Percentiles rank a stretch among this genome's conserved stretches.
Conservation (phyloP, 1,139 yeast species). For the Eremothecium sinecaudum region DNA sequence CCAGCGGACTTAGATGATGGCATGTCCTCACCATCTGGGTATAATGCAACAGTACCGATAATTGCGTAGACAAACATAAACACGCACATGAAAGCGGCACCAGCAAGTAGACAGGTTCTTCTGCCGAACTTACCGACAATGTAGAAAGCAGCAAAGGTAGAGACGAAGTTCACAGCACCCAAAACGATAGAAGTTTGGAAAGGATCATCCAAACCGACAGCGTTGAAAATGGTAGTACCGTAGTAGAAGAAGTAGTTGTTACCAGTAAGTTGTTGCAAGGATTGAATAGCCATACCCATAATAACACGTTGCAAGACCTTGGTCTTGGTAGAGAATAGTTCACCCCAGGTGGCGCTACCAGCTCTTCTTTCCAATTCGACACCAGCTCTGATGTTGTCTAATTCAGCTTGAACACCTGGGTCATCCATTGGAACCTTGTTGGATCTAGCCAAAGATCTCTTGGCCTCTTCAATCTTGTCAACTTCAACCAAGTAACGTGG, state of each 20-base stretch:
- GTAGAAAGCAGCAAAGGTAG: slow-evolving; percentile 55
- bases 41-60: slow-evolving; percentile 51
- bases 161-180: slow-evolving; percentile 62
- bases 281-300: slow-evolving; percentile 55
- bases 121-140: slow-evolving; percentile 58
- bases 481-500: slow-evolving; percentile 59
- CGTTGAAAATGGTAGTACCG: slow-evolving; percentile 59
- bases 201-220: slow-evolving; percentile 59
- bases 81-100: slow-evolving; percentile 49
- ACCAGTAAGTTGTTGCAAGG: slow-evolving; percentile 68
- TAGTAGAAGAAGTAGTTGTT: slow-evolving; percentile 67
- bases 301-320: slow-evolving; percentile 53
- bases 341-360: slow-evolving; percentile 54
- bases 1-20: slow-evolving; percentile 44
- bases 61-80: slow-evolving; percentile 53
- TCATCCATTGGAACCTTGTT: slow-evolving; percentile 50
- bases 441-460: slow-evolving; percentile 46
- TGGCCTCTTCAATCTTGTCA: slow-evolving; percentile 49
- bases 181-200: slow-evolving; percentile 61
- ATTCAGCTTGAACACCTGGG: slow-evolving; percentile 47
- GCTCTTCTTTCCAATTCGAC: slow-evolving; percentile 53
- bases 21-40: slow-evolving; percentile 37
- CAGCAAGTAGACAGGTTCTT: slow-evolving; percentile 48
- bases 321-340: slow-evolving; percentile 55
- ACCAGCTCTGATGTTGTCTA: slow-evolving; percentile 53